Evolutionary conservation across 2,329 filamentous ascomycete species (phyloP).

Genomic region (Ascochyta clinopodiicola): DNA sequence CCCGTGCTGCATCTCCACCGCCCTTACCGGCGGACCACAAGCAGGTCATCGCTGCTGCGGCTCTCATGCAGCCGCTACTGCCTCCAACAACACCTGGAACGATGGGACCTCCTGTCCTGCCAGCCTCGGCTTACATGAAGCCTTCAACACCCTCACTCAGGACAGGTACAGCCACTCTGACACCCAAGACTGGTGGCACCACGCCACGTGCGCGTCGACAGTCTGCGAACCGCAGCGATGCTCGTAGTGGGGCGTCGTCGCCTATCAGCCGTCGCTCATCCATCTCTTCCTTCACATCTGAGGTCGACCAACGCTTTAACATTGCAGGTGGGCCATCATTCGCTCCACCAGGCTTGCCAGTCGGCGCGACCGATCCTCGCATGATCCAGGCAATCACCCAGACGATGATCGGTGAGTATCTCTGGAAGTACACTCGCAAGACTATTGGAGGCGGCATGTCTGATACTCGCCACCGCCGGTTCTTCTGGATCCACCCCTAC

Average conservation of each 20-base stretch:
- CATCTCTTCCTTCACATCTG: slow-evolving; percentile 92
- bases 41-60: slow-evolving; percentile 81
- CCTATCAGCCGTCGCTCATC: slow-evolving; percentile 76
- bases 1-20: slow-evolving; percentile 62
- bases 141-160: slow-evolving; percentile 52
- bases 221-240: slow-evolving; percentile 49
- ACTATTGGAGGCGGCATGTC: slow-evolving; percentile 88
- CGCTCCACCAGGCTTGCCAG: slow-evolving; percentile 65
- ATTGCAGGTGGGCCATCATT: slow-evolving; percentile 59
- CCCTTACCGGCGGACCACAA: slow-evolving; percentile 84
- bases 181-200: slow-evolving; percentile 57
- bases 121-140: slow-evolving; percentile 74
- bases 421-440: slow-evolving; percentile 99
- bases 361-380: slow-evolving; percentile 80
- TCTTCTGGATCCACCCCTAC: slow-evolving; percentile 99
- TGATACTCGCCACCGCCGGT: slow-evolving; percentile 86
- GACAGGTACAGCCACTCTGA: slow-evolving; percentile 53
- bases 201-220: slow-evolving; percentile 60
- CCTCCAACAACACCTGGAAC: slow-evolving; percentile 49
- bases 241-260: slow-evolving; percentile 56
- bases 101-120: slow-evolving; percentile 87
- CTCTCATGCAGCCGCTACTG: slow-evolving; percentile 56
- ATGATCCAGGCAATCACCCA: slow-evolving; percentile 99
- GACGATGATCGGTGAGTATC: slow-evolving; percentile 98
- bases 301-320: slow-evolving; percentile 90